Conservation (phyloP, 164 flowering plant genomes). For the Nelumbo lutea region DNA sequence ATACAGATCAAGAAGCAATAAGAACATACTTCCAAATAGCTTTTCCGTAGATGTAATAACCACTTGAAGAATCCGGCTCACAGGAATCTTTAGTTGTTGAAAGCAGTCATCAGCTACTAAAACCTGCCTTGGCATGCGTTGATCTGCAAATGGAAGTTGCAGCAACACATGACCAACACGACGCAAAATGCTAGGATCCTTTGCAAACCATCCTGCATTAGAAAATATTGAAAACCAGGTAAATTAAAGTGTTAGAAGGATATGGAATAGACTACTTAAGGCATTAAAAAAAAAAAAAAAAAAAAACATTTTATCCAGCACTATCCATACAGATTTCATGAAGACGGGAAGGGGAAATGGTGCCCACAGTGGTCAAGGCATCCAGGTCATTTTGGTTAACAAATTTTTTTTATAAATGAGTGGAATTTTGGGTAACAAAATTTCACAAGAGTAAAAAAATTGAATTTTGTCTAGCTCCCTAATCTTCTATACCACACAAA, state of each 20-base stretch:
- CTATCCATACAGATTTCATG: no score
- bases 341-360: no score
- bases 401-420: no score
- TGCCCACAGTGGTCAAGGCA: no score
- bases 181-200: conserved; percentile 66
- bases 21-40: conserved; percentile 82
- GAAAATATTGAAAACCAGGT: neutral
- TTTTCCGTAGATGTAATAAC: conserved; percentile 76
- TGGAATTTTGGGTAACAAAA: no score
- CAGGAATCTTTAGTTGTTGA: conserved; percentile 46
- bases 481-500: no score
- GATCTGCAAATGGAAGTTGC: conserved; percentile 64
- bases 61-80: conserved; percentile 44
- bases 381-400: no score
- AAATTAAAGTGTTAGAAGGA: neutral
- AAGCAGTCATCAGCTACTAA: conserved; percentile 85
- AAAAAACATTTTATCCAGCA: no score
- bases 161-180: conserved; percentile 82
- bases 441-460: no score
- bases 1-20: conserved; percentile 1
- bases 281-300: neutral
- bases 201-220: conserved; percentile 82
- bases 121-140: conserved; percentile 67
- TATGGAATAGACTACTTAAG: neutral
- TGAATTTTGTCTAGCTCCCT: no score